Percentiles rank a stretch among this genome's conserved stretches.
These are phyloP conservation scores for Porpolomopsis calyptriformis DNA, from an alignment of 768 basidiomycete species.

Conservation along the genomic window DNA sequence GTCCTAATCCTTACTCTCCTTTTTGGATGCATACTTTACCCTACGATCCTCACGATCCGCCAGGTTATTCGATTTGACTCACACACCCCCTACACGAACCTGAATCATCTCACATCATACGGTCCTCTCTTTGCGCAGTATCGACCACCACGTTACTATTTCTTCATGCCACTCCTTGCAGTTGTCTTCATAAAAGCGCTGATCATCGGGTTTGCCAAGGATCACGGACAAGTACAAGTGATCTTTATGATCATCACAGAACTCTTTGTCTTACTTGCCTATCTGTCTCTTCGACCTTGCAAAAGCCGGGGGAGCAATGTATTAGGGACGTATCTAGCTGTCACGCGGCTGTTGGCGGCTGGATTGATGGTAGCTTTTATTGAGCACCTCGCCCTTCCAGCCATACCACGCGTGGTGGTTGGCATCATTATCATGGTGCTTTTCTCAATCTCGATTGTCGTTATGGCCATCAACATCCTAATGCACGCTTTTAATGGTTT, in stretches of 20 bases:
- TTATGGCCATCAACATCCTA: slow-evolving; percentile 60
- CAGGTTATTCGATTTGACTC: slow-evolving; percentile 31
- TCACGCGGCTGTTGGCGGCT: slow-evolving; percentile 59
- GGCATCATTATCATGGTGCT: slow-evolving; percentile 66
- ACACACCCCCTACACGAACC: slow-evolving; percentile 27
- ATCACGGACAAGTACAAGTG: slow-evolving; percentile 57
- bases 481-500: slow-evolving; percentile 29
- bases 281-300: slow-evolving; percentile 51
- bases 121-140: slow-evolving; percentile 60
- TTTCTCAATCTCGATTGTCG: slow-evolving; percentile 57
- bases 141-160: slow-evolving; percentile 57
- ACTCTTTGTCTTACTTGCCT: slow-evolving; percentile 39
- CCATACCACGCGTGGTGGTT: slow-evolving; percentile 76
- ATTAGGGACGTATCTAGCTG: slow-evolving; percentile 53
- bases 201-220: slow-evolving; percentile 57
- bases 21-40: slow-evolving; percentile 36
- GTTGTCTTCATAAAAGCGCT: slow-evolving; percentile 57
- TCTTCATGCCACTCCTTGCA: slow-evolving; percentile 46
- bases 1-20: slow-evolving; percentile 53
- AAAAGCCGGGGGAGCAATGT: slow-evolving; percentile 61
- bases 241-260: slow-evolving; percentile 60
- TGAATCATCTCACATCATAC: slow-evolving; percentile 29
- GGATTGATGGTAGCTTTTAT: slow-evolving; percentile 72
- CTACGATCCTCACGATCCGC: slow-evolving; percentile 39
- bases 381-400: slow-evolving; percentile 45